These are phyloP conservation scores for Geotrichum carabidarum DNA, from an alignment of 1,139 yeast species.

Conservation along the genomic window DNA sequence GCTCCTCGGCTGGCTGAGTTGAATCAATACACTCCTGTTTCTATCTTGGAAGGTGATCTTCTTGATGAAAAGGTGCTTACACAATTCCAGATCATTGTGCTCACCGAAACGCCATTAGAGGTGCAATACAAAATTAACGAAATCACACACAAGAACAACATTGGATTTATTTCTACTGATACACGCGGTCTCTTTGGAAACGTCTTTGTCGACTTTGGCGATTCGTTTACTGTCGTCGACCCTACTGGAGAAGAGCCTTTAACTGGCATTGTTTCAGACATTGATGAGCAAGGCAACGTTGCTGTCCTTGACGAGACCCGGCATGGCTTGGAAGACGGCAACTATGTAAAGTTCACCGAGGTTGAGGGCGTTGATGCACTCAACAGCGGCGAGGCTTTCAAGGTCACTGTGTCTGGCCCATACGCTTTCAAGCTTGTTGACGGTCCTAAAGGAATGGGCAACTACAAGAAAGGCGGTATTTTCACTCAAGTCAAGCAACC, in stretches of 20 bases:
- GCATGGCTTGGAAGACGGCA: conserved; percentile 92
- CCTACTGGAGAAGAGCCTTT: conserved; percentile 89
- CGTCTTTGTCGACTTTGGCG: conserved; percentile 87
- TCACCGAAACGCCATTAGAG: conserved; percentile 70
- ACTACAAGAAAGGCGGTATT: conserved; percentile 76
- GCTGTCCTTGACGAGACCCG: conserved; percentile 88
- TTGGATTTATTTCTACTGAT: conserved; percentile 77
- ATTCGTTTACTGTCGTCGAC: conserved; percentile 71
- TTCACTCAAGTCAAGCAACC: conserved; percentile 93
- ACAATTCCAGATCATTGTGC: conserved; percentile 73
- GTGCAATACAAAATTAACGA: conserved; percentile 71
- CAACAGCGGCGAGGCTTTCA: conserved; percentile 66
- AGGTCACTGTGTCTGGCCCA: conserved; percentile 86
- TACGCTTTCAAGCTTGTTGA: conserved; percentile 74
- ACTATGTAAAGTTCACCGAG: conserved; percentile 82
- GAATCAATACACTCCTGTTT: conserved; percentile 83
- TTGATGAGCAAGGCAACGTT: conserved; percentile 84
- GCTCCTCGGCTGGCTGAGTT: conserved; percentile 67
- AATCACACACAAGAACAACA: conserved; percentile 65
- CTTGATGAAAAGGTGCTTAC: conserved; percentile 42
- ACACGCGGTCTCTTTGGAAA: conserved; percentile 84
- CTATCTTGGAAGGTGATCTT: conserved; percentile 54
- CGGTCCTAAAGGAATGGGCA: conserved; percentile 48
- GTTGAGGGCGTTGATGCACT: conserved; percentile 62
- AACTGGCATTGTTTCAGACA: conserved; percentile 80